A percentile compares a stretch with the other conserved stretches of the same genome.
Evolutionary conservation across 2,329 filamentous ascomycete genomes (phyloP).

Genomic region (Calonectria naviculata): DNA sequence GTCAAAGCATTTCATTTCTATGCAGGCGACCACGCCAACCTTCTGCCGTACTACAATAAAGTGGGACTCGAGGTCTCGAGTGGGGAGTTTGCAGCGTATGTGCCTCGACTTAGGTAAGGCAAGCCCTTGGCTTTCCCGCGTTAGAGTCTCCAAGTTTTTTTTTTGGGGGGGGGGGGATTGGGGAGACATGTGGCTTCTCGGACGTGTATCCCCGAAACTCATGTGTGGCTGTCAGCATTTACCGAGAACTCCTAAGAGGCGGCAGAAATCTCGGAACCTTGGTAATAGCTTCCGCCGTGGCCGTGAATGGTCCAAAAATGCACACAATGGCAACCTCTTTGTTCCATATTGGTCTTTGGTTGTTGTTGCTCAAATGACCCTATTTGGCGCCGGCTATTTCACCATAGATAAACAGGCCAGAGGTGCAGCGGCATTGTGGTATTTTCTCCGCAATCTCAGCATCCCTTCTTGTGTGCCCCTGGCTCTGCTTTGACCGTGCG

Average conservation of each 20-base stretch:
- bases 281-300: conserved; percentile 2
- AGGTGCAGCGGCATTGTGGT: conserved; percentile 32
- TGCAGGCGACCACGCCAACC: conserved; percentile 16
- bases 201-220: conserved; percentile 11
- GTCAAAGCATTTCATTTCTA: conserved; percentile 18
- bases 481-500: conserved; percentile 30
- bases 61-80: conserved; percentile 16
- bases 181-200: conserved; percentile 18
- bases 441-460: conserved; percentile 40
- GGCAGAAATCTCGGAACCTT: conserved; percentile 12
- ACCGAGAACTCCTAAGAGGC: conserved; percentile 2
- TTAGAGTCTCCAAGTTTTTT: background rate
- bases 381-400: conserved; percentile 41
- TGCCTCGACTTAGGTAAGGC: background rate
- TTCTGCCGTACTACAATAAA: conserved; percentile 22
- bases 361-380: background rate
- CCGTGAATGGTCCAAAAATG: background rate
- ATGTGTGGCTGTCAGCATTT: conserved; percentile 5
- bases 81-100: conserved; percentile 14
- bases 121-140: background rate
- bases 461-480: conserved; percentile 29
- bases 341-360: background rate
- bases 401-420: conserved; percentile 34
- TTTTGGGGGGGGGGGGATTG: conserved; percentile 7
- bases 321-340: background rate